Evolutionary conservation across 306 rosid genomes (phyloP).

Genomic region (Vigna nakashimae): DNA sequence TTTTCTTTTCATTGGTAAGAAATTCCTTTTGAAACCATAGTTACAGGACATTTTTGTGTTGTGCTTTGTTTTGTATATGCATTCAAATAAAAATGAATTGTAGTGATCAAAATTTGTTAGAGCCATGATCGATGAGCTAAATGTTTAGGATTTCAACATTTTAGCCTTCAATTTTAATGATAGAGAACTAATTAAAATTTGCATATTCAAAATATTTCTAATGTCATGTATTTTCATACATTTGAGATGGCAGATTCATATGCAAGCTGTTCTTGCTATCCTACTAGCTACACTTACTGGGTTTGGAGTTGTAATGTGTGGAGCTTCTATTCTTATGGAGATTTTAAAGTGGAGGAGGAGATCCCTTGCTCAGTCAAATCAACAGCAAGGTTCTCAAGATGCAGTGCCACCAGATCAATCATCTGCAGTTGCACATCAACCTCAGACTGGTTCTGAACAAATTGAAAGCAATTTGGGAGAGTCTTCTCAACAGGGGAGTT

Average conservation of each 20-base stretch:
- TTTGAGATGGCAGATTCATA: constrained; percentile 58
- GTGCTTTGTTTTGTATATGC: constrained; percentile 5
- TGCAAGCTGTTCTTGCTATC: constrained; percentile 71
- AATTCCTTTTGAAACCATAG: constrained; percentile 6
- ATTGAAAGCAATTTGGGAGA: constrained; percentile 43
- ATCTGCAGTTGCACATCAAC: constrained; percentile 42
- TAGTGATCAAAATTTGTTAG: neutral
- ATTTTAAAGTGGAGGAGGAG: constrained; percentile 54
- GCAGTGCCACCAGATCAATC: constrained; percentile 41
- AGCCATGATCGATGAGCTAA: constrained; percentile 20
- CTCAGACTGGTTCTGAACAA: constrained; percentile 45
- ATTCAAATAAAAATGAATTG: constrained; percentile 3
- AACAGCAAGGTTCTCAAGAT: constrained; percentile 41
- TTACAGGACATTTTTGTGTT: neutral
- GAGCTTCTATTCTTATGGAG: constrained; percentile 57
- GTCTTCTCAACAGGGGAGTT: constrained; percentile 41
- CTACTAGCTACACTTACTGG: constrained; percentile 80
- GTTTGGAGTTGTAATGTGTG: constrained; percentile 74
- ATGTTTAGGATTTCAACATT: constrained; percentile 11
- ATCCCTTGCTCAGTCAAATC: constrained; percentile 46
- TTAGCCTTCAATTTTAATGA: constrained; percentile 5
- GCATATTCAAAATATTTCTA: constrained; percentile 2
- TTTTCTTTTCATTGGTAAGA: constrained; percentile 75
- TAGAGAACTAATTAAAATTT: constrained; percentile 4
- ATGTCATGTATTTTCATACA: neutral